A percentile compares a stretch with the other conserved stretches of the same genome.
Conservation (phyloP, 805 yeast species). For the Pichia rugopelliculosa region DNA sequence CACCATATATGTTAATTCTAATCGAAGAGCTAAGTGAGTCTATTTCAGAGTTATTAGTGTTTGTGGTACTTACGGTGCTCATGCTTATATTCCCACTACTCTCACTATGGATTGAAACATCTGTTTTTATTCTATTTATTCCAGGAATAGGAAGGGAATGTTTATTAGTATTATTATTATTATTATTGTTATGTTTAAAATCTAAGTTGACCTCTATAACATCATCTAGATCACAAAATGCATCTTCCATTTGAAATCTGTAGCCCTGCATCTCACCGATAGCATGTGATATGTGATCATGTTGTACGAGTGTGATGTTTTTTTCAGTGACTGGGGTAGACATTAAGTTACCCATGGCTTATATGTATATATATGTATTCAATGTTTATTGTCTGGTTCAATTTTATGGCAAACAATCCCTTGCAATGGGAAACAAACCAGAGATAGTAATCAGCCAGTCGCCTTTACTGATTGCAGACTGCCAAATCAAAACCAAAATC, state of each 20-base stretch:
- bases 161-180: neutral
- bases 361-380: neutral
- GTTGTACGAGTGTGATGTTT: constrained; percentile 40
- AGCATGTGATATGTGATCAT: constrained; percentile 44
- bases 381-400: neutral
- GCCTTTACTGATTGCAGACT: neutral
- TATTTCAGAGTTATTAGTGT: neutral
- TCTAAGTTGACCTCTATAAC: constrained; percentile 8
- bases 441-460: neutral
- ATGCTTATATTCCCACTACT: neutral
- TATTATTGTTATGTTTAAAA: neutral
- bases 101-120: neutral
- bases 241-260: constrained; percentile 69
- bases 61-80: neutral
- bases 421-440: neutral
- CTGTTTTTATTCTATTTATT: neutral
- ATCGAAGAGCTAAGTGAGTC: constrained; percentile 1
- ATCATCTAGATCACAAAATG: constrained; percentile 44
- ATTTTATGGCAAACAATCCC: neutral
- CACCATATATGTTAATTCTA: constrained; percentile 47
- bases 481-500: neutral
- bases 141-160: neutral
- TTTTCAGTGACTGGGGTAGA: constrained; percentile 73
- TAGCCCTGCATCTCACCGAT: constrained; percentile 78
- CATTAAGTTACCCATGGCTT: constrained; percentile 60